Base-by-base conservation (phyloP, 306 rosid species). In the Fragaria vesca region DNA sequence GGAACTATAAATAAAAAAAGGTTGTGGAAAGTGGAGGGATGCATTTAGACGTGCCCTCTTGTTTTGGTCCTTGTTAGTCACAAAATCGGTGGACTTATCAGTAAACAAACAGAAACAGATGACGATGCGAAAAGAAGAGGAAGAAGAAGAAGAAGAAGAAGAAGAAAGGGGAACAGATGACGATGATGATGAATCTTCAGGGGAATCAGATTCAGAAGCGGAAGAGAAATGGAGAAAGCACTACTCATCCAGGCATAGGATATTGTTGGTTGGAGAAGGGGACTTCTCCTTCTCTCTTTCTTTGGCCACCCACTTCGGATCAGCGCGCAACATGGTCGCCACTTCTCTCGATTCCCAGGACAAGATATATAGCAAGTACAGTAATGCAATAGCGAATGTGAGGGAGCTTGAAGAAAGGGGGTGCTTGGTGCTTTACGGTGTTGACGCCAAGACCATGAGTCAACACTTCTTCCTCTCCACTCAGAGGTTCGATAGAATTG, bases 231-330 rank as follows among this genome's bases (percentile, higher is more conserved):
- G 98, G 97, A 85, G 68, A 66, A 86, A 83, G n/a, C 91, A 91
- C 81, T 91, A 93, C 80, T 93, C 93, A 26, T 93, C 98, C 5
- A 83, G 21, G 45, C 97, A 91, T 0, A 84, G 76, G 75, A 91
- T 89, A 66, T 86, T 91, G 21, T 69, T 93, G 69, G 90, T 93
- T 42, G 96, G 97, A 69, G 97, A 93, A 65, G 97, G 97, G 67
- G 97, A 93, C 74, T 91, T 93, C 76, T 91, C 96, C 36, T 89
- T 93, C 79, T 80, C 97, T 18, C 85, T 88, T 12, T 87, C 38
- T 77, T 74, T 93, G 55, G 95, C 97, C 34, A 79, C 54, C 4
- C 84, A 79, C 67, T 93, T 91, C 55, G 90, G 90, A 69, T 88
- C 91, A 43, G 95, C 82, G 52, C 85, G 82, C 69, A 93, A 88